Evolutionary conservation across 2,329 filamentous ascomycete genomes (phyloP).

Genomic region (Lanzia echinophila): DNA sequence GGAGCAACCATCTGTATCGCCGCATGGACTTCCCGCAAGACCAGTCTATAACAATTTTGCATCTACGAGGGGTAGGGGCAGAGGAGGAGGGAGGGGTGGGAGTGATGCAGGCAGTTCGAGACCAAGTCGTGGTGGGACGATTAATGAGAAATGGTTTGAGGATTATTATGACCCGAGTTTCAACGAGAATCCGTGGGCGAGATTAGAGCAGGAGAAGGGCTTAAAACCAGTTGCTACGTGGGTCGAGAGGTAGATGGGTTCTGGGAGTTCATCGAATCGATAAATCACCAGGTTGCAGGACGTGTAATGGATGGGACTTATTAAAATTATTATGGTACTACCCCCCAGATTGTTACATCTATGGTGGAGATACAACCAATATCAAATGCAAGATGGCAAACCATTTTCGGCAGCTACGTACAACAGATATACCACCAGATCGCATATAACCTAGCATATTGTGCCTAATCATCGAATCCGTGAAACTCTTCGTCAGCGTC

Average conservation of each 20-base stretch:
- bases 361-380: not conserved
- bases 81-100: not conserved
- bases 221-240: constrained; percentile 41
- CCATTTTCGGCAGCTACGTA: no score
- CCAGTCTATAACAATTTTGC: constrained; percentile 7
- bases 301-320: not conserved
- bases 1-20: not conserved
- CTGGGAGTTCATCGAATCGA: not conserved
- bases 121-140: constrained; percentile 18
- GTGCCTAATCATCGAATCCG: constrained; percentile 28
- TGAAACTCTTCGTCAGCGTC: constrained; percentile 32
- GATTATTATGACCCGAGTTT: constrained; percentile 64
- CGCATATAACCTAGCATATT: not conserved
- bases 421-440: no score
- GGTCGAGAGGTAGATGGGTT: constrained; percentile 28
- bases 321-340: not conserved
- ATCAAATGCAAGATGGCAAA: not conserved
- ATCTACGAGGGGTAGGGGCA: constrained; percentile 15
- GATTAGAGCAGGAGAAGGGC: constrained; percentile 43
- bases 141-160: constrained; percentile 50
- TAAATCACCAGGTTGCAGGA: not conserved
- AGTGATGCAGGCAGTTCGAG: constrained; percentile 13
- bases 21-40: constrained; percentile 12
- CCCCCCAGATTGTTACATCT: not conserved
- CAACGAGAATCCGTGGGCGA: constrained; percentile 67